Base-by-base conservation (phyloP, 2,329 filamentous ascomycete genomes). In the Fusarium equiseti region DNA sequence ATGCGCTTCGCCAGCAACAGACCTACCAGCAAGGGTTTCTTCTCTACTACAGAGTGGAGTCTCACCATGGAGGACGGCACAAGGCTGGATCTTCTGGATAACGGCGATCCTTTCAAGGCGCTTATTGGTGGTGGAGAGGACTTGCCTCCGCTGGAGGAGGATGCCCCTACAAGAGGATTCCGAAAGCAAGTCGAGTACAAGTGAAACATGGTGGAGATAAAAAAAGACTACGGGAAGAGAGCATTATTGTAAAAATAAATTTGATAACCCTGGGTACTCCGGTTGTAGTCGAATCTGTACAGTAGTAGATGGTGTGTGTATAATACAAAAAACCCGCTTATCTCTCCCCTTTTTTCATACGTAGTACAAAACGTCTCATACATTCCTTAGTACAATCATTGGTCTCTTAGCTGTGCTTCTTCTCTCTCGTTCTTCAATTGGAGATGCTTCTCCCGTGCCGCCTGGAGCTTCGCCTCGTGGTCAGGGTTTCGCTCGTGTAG, bases 11-110 rank as follows among this genome's bases (percentile, higher is more conserved):
- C 86, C 73, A 96, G 93, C 83, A 85, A 88, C 78, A 87, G 96
- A 77, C 90, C 87, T 73, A 82, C 81, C 10, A 73, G 84, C 61
- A 87, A 88, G 74, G 85, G 84, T 40, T 81, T 88, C 84, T 98
- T 97, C 81, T 90, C 94, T 83, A 99, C 96, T 38, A 88, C 91
- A 61, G 92, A 95, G 84, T 99, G 95, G 95, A 96, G 91, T 77
- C 83, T 99, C 75, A 89, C 91, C 79, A 89, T 88, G 68, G 84
- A 84, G 54, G 88, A 91, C 71, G 87, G 87, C 43, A 73, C 71
- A 45, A 84, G 81, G 78, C 81, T 98, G 71, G 91, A 97, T 77
- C 81, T 99, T 79, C 85, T 98, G 68, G 89, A 92, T 73, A 89
- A 87, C 7, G 84, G 82, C 63, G 86, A 96, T 84, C 92, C 93